These are phyloP conservation scores for Manihot esculenta DNA, from an alignment of 441 rosid genomes.

Conservation along the genomic window DNA sequence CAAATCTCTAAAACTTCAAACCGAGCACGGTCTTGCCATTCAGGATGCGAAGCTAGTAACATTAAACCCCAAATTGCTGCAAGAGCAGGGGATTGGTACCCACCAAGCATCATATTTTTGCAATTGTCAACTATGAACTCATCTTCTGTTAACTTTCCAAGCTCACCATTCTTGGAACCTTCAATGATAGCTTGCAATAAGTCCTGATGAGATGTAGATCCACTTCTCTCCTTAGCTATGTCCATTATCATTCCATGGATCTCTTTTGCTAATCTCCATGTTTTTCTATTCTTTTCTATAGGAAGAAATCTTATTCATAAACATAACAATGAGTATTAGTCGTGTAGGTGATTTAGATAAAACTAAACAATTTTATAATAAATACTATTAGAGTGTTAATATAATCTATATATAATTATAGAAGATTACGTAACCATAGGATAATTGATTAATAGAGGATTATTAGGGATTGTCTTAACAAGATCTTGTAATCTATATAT, in stretches of 20 bases:
- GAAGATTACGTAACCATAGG: too few species aligned
- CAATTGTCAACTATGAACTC: conserved; percentile 31
- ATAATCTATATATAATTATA: too few species aligned
- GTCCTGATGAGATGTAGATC: conserved; percentile 5
- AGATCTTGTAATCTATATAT: too few species aligned
- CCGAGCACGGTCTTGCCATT: conserved; percentile 22
- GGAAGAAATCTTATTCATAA: conserved; percentile 19
- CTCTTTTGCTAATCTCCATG: conserved; percentile 14
- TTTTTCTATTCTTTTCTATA: conserved; percentile 3
- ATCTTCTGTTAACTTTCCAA: conserved; percentile 7
- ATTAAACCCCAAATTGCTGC: conserved; percentile 26
- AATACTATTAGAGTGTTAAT: too few species aligned
- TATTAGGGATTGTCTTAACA: too few species aligned
- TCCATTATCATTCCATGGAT: conserved; percentile 8
- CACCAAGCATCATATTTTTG: conserved; percentile 28
- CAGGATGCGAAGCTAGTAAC: conserved; percentile 22
- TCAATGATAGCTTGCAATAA: conserved; percentile 9
- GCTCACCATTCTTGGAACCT: conserved; percentile 5
- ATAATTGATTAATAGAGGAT: too few species aligned
- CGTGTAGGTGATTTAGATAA: too few species aligned
- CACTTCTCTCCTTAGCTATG: neutral
- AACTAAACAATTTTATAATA: too few species aligned
- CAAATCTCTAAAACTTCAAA: conserved; percentile 15
- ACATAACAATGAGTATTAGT: neutral
- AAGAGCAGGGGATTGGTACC: conserved; percentile 23